These are phyloP conservation scores for Zychaea mexicana DNA, from an alignment of 371 early-diverging fungal species.

Conservation along the genomic window DNA sequence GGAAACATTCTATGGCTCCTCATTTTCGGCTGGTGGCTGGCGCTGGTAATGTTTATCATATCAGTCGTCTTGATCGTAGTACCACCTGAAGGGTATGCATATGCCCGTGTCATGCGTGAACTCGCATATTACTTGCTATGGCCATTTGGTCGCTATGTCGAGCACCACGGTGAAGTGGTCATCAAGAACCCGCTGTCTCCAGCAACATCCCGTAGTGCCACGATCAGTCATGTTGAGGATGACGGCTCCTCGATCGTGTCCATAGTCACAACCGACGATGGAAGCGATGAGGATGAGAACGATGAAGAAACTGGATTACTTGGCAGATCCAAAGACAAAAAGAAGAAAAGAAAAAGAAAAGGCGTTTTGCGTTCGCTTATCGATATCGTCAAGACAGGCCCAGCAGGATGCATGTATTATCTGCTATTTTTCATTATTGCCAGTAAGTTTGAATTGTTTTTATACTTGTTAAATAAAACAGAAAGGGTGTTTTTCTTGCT, in stretches of 20 bases:
- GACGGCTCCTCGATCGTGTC: background rate
- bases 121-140: slow-evolving; percentile 83
- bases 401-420: slow-evolving; percentile 70
- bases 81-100: slow-evolving; percentile 57
- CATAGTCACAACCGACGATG: background rate
- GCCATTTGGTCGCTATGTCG: slow-evolving; percentile 95
- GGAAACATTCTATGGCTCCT: slow-evolving; percentile 91
- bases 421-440: slow-evolving; percentile 50
- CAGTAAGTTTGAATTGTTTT: slow-evolving; percentile 36
- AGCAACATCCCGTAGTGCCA: background rate
- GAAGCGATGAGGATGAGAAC: background rate
- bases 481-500: background rate
- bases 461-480: background rate
- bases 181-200: background rate
- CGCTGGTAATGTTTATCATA: slow-evolving; percentile 63
- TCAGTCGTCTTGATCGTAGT: slow-evolving; percentile 53
- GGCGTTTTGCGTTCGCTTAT: slow-evolving; percentile 18
- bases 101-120: slow-evolving; percentile 66
- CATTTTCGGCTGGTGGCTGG: slow-evolving; percentile 92
- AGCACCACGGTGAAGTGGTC: slow-evolving; percentile 31
- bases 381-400: slow-evolving; percentile 45
- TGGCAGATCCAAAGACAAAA: background rate
- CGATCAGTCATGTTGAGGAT: background rate
- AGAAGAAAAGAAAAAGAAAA: slow-evolving; percentile 14
- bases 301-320: slow-evolving; percentile 23